Percentiles rank a stretch among this genome's conserved stretches.
Evolutionary conservation across 305 asterid genomes (phyloP).

Genomic region (Solanum aculeatissimum): DNA sequence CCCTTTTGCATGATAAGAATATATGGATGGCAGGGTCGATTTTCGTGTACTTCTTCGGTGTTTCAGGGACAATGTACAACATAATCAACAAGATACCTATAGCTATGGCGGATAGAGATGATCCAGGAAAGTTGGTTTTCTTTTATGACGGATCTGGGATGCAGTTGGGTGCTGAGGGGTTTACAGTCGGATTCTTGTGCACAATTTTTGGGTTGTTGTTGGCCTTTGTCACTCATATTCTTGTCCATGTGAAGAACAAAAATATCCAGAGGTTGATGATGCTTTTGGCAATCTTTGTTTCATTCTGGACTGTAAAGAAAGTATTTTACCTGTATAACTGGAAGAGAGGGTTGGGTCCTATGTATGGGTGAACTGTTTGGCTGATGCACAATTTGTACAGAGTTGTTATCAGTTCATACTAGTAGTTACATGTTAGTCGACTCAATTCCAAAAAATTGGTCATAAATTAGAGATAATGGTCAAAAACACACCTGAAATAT

Average conservation of each 20-base stretch:
- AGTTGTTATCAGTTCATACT: background rate
- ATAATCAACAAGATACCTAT: constrained; percentile 91
- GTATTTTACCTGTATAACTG: constrained; percentile 80
- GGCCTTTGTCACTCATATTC: constrained; percentile 56
- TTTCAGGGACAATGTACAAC: constrained; percentile 81
- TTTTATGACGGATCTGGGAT: constrained; percentile 79
- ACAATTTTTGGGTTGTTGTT: constrained; percentile 60
- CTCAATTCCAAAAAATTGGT: background rate
- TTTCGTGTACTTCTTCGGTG: constrained; percentile 81
- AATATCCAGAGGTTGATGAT: constrained; percentile 36
- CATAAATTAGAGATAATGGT: background rate
- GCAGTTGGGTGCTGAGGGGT: constrained; percentile 92
- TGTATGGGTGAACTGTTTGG: background rate
- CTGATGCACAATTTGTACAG: constrained; percentile 12
- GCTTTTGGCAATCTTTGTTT: constrained; percentile 24
- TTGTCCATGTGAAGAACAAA: constrained; percentile 42
- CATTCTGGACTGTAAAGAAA: constrained; percentile 58
- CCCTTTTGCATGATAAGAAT: constrained; percentile 46
- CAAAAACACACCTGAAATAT: background rate
- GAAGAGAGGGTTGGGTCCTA: constrained; percentile 76
- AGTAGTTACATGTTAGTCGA: background rate
- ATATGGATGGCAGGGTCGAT: constrained; percentile 76
- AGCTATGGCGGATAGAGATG: constrained; percentile 60
- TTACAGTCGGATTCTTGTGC: constrained; percentile 65
- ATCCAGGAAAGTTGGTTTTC: constrained; percentile 57